Percentiles rank a stretch among this genome's conserved stretches.
phyloP scores from a whole-genome alignment of 2,329 filamentous ascomycete species.

The Tothia fuscella region DNA sequence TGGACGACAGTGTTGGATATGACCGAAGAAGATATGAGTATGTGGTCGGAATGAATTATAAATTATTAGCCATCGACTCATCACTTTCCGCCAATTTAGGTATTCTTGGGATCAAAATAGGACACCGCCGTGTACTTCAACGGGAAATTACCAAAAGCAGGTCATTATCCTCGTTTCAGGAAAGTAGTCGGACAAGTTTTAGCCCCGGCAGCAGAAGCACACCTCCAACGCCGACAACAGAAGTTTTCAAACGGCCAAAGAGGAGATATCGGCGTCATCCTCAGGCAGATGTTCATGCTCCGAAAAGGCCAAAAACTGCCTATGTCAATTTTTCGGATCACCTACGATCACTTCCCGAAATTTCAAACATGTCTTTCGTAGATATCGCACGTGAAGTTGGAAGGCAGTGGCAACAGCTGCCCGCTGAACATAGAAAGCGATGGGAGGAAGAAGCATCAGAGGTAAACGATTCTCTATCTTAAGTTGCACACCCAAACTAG shows the following conservation, averaged over 20 bases:
- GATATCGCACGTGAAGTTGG: conserved; percentile 7
- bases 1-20: conserved; percentile 13
- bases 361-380: conserved; percentile 3
- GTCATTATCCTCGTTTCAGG: background rate
- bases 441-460: conserved; percentile 8
- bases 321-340: conserved; percentile 10
- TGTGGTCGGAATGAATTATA: no score
- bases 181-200: background rate
- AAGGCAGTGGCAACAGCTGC: background rate
- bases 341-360: background rate
- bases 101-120: conserved; percentile 12
- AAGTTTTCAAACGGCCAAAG: background rate
- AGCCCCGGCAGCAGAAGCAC: background rate
- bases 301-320: conserved; percentile 9
- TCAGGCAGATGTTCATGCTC: conserved; percentile 4
- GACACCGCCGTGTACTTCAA: conserved; percentile 13
- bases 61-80: no score
- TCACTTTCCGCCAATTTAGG: no score
- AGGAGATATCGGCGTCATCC: conserved; percentile 7
- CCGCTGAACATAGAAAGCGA: background rate
- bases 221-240: background rate
- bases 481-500: background rate
- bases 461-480: background rate
- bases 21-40: conserved; percentile 14
- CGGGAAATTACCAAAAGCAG: conserved; percentile 10